A percentile compares a stretch with the other conserved stretches of the same genome.
Conservation (phyloP, 2,329 filamentous ascomycete genomes). For the Fusarium sp. region DNA sequence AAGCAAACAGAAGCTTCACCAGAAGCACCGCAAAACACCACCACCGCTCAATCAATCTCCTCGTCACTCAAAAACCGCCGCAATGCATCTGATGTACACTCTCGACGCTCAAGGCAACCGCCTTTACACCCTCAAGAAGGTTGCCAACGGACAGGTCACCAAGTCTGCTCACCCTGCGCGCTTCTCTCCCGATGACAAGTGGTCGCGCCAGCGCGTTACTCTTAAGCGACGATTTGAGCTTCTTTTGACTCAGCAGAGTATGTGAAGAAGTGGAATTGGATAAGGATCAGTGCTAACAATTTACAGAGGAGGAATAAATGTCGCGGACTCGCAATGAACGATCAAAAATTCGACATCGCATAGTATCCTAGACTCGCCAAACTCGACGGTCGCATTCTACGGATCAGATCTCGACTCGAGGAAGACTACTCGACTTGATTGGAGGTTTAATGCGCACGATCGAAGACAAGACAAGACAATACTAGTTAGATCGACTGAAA, state of each 20-base stretch:
- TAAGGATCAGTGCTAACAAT: slow-evolving; percentile 6
- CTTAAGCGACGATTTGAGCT: slow-evolving; percentile 94
- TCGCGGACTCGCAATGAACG: not conserved
- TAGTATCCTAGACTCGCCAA: too few relatives aligned
- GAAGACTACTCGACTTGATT: too few relatives aligned
- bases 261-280: too few relatives aligned
- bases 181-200: slow-evolving; percentile 99
- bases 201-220: slow-evolving; percentile 94
- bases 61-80: slow-evolving; percentile 22
- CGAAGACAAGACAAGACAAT: not conserved
- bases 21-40: slow-evolving; percentile 11
- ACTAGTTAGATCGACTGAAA: not conserved
- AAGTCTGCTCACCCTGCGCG: slow-evolving; percentile 96
- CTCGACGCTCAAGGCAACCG: slow-evolving; percentile 85
- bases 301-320: slow-evolving; percentile 42
- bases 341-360: not conserved
- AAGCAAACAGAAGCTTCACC: slow-evolving; percentile 22
- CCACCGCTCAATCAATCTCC: not conserved
- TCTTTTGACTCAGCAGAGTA: slow-evolving; percentile 81
- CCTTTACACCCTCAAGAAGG: slow-evolving; percentile 95
- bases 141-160: slow-evolving; percentile 84
- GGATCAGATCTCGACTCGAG: not conserved
- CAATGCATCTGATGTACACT: slow-evolving; percentile 82
- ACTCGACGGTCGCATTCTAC: not conserved
- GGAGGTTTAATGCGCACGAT: too few relatives aligned